phyloP scores from a whole-genome alignment of 2,329 filamentous ascomycete species.

The Amauroascus verrucosus region DNA sequence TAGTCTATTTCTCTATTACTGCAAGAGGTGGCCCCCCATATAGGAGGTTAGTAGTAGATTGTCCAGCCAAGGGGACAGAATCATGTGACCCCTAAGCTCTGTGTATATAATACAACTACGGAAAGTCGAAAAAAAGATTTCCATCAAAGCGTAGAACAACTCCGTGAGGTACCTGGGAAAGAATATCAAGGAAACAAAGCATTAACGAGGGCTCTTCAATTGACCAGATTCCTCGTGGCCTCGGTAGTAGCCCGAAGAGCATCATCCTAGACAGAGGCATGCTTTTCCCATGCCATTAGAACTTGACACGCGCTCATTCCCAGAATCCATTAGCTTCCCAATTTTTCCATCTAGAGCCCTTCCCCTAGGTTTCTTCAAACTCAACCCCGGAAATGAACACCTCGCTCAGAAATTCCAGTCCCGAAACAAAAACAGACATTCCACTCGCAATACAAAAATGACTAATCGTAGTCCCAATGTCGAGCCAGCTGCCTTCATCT shows the following conservation, averaged over 20 bases:
- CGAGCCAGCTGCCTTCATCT: conserved; percentile 93
- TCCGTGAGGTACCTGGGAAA: too few relatives aligned
- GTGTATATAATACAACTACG: too few relatives aligned
- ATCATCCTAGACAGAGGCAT: not conserved
- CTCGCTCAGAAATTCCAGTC: conserved; percentile 74
- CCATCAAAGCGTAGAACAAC: too few relatives aligned
- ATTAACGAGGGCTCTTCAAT: too few relatives aligned
- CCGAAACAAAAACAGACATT: conserved; percentile 81
- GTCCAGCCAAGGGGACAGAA: too few relatives aligned
- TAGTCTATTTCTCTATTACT: too few relatives aligned
- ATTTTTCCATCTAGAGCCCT: too few relatives aligned
- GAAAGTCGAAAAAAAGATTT: too few relatives aligned
- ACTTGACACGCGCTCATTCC: not conserved
- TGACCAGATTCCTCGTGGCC: not conserved
- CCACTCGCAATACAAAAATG: conserved; percentile 90
- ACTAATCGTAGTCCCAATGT: conserved; percentile 93
- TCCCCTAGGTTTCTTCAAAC: conserved; percentile 34
- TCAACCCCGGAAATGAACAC: conserved; percentile 72
- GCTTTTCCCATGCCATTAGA: not conserved
- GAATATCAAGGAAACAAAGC: too few relatives aligned
- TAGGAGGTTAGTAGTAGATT: too few relatives aligned
- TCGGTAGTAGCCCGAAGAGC: not conserved
- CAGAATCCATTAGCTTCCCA: not conserved
- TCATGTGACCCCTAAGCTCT: too few relatives aligned
- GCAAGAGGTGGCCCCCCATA: too few relatives aligned